These are phyloP conservation scores for Teunomyces cretensis DNA, from an alignment of 805 yeast genomes.

Conservation along the genomic window DNA sequence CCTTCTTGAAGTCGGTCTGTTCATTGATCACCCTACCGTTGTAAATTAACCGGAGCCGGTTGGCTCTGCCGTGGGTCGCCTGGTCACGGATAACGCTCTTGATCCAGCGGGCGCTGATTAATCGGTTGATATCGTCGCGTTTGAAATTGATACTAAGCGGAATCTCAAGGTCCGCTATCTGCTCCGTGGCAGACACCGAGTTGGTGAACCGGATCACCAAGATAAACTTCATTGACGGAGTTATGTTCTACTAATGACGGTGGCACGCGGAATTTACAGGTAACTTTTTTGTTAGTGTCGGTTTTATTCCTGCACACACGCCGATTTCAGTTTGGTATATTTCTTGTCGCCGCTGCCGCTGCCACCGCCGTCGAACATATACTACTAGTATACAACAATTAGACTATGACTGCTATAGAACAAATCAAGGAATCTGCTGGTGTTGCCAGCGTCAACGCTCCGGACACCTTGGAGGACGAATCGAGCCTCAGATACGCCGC, in stretches of 20 bases:
- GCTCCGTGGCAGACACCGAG: slow-evolving; percentile 16
- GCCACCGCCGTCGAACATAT: background rate
- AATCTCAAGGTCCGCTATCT: slow-evolving; percentile 26
- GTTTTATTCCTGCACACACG: no score
- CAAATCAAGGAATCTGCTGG: slow-evolving; percentile 9
- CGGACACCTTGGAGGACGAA: slow-evolving; percentile 15
- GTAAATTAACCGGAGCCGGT: slow-evolving; percentile 63
- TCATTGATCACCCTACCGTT: slow-evolving; percentile 67
- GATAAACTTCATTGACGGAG: slow-evolving; percentile 5
- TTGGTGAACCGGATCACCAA: slow-evolving; percentile 33
- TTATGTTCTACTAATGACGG: background rate
- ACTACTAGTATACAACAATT: background rate
- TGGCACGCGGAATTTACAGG: background rate
- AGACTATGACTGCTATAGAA: slow-evolving; percentile 2
- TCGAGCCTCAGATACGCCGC: slow-evolving; percentile 70
- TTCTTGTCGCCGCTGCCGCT: background rate
- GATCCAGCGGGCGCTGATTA: slow-evolving; percentile 32
- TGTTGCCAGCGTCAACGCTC: slow-evolving; percentile 14
- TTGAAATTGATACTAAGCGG: slow-evolving; percentile 27
- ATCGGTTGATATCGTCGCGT: slow-evolving; percentile 30
- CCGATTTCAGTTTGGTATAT: no score
- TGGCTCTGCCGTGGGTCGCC: slow-evolving; percentile 26
- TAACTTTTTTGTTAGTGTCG: no score
- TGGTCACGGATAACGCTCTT: slow-evolving; percentile 29
- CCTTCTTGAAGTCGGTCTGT: slow-evolving; percentile 52